Evolutionary conservation across 768 basidiomycete species (phyloP), one percentile per base, ranked within the genome.

Genomic region (Pleurotus eryngii): DNA sequence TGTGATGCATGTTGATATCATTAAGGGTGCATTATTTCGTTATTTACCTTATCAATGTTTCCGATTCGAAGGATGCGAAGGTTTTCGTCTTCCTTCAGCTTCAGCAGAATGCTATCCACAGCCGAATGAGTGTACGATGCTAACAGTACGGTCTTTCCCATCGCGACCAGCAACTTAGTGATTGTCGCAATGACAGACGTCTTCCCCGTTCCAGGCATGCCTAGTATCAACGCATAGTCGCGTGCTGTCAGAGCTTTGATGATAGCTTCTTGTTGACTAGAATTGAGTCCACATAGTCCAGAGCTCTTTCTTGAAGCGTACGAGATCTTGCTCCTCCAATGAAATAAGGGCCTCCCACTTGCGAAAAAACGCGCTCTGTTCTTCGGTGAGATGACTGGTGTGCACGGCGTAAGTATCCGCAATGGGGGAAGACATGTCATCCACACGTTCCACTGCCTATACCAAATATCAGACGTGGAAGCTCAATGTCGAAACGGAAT

Each of bases 201-300:
- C 73, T 99, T 99, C 6, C 97, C 96, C 3, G 96, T 98, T 0
- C 97, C 97, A 6, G 97, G 97, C 97, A 98, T 98, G 14, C 97
- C 97, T 5, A 98, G 77, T 24, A 99, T 83, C 57, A 98, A 73
- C 1, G 95, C 89, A 67, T 98, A 99, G 69, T 99, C 95, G 57
- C 82, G 75, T 1, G 97, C 93, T 5, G 78, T 73, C 22, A 98
- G 68, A 2, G 89, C 91, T 63, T 85, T 89, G 18, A 72, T 70
- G 68, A 96, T 80, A 1, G 95, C 96, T 5, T 69, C 68, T 63
- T 64, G 74, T 72, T 99, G 97, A 56, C 85, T 85, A 0, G 70
- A 61, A 64, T 98, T 98, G 15, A 98, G 74, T 42, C 72, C 62
- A 6, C 80, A 96, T 83, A 0, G 91, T 95, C 97, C 97, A 99